Conservation (phyloP, 108 stramenopile genomes). For the Parietichytrium sp. region DNA sequence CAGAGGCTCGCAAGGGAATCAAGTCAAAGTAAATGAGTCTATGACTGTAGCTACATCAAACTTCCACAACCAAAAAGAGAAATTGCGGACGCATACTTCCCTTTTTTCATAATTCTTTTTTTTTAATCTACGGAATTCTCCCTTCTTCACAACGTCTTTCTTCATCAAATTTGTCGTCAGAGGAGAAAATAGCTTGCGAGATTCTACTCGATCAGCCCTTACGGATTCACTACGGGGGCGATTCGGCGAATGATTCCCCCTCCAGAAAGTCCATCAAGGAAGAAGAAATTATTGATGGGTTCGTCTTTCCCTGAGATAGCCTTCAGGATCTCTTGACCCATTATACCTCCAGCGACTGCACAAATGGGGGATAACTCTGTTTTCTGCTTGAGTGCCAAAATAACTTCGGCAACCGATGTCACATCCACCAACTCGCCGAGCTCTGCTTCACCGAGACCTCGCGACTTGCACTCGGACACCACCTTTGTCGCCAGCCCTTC, state of each 20-base stretch:
- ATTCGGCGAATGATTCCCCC: background rate
- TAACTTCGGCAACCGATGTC: background rate
- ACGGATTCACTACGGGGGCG: no score
- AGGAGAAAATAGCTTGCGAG: no score
- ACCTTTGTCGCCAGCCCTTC: background rate
- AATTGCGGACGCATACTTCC: background rate
- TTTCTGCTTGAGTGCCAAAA: background rate
- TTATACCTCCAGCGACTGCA: constrained; percentile 54
- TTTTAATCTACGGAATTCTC: no score
- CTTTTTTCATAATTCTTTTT: no score
- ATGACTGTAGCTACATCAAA: background rate
- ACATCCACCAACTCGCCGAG: background rate
- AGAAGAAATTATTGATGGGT: constrained; percentile 43
- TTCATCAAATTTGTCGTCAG: no score
- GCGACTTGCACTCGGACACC: background rate
- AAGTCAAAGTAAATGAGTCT: background rate
- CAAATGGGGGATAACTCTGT: constrained; percentile 55
- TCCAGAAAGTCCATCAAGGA: constrained; percentile 40
- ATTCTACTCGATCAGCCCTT: no score
- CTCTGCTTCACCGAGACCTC: background rate
- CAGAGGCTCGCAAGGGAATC: constrained; percentile 25
- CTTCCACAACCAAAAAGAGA: background rate
- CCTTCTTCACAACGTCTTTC: no score
- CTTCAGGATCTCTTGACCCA: constrained; percentile 54
- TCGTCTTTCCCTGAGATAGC: constrained; percentile 22